Conservation (phyloP, 441 rosid species). For the Pelargonium myrrhifolium region DNA sequence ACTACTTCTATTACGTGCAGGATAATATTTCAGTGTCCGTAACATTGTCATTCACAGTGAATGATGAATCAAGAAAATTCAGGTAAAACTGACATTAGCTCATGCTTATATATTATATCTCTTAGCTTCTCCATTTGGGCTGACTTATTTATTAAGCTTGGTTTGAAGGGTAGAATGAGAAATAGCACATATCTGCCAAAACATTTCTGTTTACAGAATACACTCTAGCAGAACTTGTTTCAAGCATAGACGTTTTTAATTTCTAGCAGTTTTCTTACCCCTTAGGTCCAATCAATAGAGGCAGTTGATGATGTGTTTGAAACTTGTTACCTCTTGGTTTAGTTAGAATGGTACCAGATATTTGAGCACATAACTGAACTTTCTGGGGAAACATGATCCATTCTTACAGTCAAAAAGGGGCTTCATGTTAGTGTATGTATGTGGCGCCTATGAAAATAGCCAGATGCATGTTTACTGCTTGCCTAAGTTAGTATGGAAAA, state of each 20-base stretch:
- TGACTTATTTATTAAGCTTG: too few species aligned
- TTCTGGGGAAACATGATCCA: background rate
- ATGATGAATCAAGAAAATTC: background rate
- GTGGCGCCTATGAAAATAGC: background rate
- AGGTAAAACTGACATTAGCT: background rate
- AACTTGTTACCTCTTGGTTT: too few species aligned
- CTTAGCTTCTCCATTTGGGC: background rate
- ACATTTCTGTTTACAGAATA: background rate
- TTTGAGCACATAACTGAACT: background rate
- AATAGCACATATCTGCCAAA: conserved; percentile 4
- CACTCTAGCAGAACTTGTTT: background rate
- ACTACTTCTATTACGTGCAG: conserved; percentile 6
- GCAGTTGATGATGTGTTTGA: too few species aligned
- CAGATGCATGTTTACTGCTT: background rate
- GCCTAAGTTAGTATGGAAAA: too few species aligned
- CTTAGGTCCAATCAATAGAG: too few species aligned
- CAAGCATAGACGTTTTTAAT: background rate
- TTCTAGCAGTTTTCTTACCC: background rate
- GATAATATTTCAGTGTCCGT: conserved; percentile 7
- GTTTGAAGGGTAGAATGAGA: background rate
- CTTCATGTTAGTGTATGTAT: too few species aligned
- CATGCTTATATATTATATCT: background rate
- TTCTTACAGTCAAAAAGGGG: background rate
- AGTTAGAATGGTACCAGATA: background rate
- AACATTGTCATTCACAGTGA: conserved; percentile 4